Percentiles rank a stretch among this genome's conserved stretches.
Conservation (phyloP, 1,139 yeast genomes). For the Suhomyces bolitotheri region DNA sequence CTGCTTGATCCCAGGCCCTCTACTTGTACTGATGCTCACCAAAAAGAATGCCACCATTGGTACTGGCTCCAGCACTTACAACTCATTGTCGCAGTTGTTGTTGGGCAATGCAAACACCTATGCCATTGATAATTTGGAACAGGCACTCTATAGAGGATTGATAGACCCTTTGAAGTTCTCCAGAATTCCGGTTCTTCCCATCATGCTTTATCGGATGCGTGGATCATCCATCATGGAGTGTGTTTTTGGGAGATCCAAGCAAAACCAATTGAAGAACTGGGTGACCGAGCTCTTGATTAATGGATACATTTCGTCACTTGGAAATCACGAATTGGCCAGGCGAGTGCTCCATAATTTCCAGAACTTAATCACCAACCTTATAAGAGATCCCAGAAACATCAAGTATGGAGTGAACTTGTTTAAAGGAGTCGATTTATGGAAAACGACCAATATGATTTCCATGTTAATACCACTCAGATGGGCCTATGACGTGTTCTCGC, state of each 20-base stretch:
- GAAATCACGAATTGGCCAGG: conserved; percentile 34
- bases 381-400: conserved; percentile 5
- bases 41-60: conserved; percentile 9
- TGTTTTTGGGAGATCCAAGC: conserved; percentile 21
- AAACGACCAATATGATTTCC: conserved; percentile 35
- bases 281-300: conserved; percentile 38
- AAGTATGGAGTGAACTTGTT: conserved; percentile 10
- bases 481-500: conserved; percentile 39
- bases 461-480: conserved; percentile 39
- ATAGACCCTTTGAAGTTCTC: conserved; percentile 44
- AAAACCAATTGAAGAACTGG: conserved; percentile 22
- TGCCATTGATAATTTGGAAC: conserved; percentile 34
- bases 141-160: conserved; percentile 36
- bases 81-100: conserved; percentile 21
- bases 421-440: conserved; percentile 31
- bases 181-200: conserved; percentile 44
- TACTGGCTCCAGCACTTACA: conserved; percentile 7
- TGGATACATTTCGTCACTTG: conserved; percentile 42
- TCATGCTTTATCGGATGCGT: conserved; percentile 42
- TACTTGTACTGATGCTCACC: conserved; percentile 34
- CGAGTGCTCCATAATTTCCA: conserved; percentile 19
- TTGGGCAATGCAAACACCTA: conserved; percentile 22
- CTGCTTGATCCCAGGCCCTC: conserved; percentile 36
- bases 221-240: conserved; percentile 36
- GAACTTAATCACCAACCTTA: neutral